A percentile compares a stretch with the other conserved stretches of the same genome.
phyloP scores from a whole-genome alignment of 495 filamentous ascomycete species.

The Neurospora pannonica region DNA sequence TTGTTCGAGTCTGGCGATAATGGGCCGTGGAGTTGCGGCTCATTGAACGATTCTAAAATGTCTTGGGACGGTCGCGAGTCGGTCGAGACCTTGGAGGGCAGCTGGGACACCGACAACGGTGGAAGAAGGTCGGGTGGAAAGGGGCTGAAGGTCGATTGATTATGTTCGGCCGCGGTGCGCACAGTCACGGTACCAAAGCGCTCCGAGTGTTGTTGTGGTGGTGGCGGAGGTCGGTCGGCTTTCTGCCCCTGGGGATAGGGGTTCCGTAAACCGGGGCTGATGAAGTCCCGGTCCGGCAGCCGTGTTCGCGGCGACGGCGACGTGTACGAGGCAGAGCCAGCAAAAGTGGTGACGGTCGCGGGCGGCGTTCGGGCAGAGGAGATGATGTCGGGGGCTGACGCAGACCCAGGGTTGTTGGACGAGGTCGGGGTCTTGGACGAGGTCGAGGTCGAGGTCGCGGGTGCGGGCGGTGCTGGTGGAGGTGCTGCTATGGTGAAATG shows the following conservation, averaged over 20 bases:
- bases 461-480: neutral
- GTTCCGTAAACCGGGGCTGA: slow-evolving; percentile 2
- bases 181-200: slow-evolving; percentile 3
- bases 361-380: slow-evolving; percentile 7
- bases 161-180: neutral
- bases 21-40: slow-evolving; percentile 10
- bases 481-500: slow-evolving; percentile 9
- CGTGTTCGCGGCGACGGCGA: slow-evolving; percentile 13
- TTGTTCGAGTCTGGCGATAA: slow-evolving; percentile 10
- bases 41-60: slow-evolving; percentile 24
- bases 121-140: slow-evolving; percentile 17
- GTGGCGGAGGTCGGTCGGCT: neutral
- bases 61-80: neutral
- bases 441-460: slow-evolving; percentile 11
- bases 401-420: neutral
- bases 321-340: slow-evolving; percentile 2
- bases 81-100: slow-evolving; percentile 23
- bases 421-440: neutral
- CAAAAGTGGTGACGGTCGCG: slow-evolving; percentile 1
- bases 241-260: slow-evolving; percentile 4
- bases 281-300: slow-evolving; percentile 3
- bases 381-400: neutral
- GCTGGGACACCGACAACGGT: slow-evolving; percentile 28
- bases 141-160: slow-evolving; percentile 1
- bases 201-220: slow-evolving; percentile 1